Evolutionary conservation across 2,329 filamentous ascomycete genomes (phyloP), one percentile per base, ranked within the genome.

Genomic region (Hymenoscyphus albidus): DNA sequence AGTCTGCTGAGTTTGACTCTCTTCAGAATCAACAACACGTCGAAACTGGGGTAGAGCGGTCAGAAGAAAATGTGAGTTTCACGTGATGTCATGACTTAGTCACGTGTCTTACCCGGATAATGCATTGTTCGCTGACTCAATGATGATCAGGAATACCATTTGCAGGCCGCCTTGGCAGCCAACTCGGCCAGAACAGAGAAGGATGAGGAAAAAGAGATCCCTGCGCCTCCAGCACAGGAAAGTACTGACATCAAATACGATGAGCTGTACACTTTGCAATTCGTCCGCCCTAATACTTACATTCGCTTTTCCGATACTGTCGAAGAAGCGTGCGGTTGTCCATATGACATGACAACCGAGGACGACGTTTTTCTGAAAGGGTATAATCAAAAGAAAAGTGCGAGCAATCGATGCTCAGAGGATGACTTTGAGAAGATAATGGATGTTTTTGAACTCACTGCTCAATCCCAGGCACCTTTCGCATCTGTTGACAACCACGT

Each of bases 231-330:
- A 72, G 85, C 86, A 14, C 77, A 87, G 74, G 81, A 87, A 78
- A 87, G 84, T 72, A 64, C 80, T 69, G 80, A 82, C 70, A 81
- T 94, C 78, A 86, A 92, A 78, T 99, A 97, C 88, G 92, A 96
- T 78, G 86, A 89, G 73, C 85, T 97, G 72, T 98, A 98, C 76
- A 86, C 89, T 59, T 9, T 22, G 18, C 81, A 82, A 64, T 97
- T 94, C 79, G 85, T 88, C 73, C 90, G 96, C 77, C 93, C 95
- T 61, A 88, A 89, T 67, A 95, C 93, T 67, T 98, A 98, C 79
- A 97, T 99, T 76, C 92, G 94, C 70, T 98, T 96, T 80, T 98
- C 95, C 69, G 94, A 96, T 70, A 99, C 95, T 2, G 94, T 99
- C 67, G 95, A 99, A 79, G 95, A 99, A 78, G 96, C 90, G 73